Evolutionary conservation across 2,329 filamentous ascomycete species (phyloP), one percentile per base, ranked within the genome.

Genomic region (Clarireedia paspali): DNA sequence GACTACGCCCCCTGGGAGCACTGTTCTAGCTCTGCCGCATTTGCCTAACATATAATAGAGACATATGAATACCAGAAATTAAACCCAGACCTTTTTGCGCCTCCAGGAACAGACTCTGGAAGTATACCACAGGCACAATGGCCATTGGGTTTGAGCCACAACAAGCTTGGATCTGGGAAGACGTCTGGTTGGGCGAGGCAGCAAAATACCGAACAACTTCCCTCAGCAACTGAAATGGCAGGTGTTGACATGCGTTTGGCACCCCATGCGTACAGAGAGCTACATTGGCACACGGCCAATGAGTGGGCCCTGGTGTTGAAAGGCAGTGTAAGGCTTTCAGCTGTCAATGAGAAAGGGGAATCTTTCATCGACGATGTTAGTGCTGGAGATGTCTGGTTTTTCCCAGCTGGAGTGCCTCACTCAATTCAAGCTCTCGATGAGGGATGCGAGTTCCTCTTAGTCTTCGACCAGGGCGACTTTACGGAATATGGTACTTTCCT

Each of bases 401-500:
- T 80, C 67, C 73, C 77, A 1, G 68, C 72, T 0, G 75, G 75
- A 40, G 63, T 79, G 51, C 74, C 80, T 1, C 77, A 75, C 66
- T 78, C 75, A 2, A 74, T 82, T 44, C 81, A 79, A 67, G 81
- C 74, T 0, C 74, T 82, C 12, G 77, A 77, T 4, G 71, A 76
- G 34, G 81, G 81, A 1, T 72, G 70, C 42, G 81, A 84, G 64
- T 84, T 83, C 64, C 71, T 84, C 1, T 72, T 84, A 2, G 75
- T 85, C 49, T 85, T 85, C 60, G 77, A 85, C 67, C 70, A 77
- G 55, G 82, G 81, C 4, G 66, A 68, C 5, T 84, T 84, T 69
- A 78, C 74, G 51, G 82, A 84, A 67, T 79, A 83, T 55, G 74
- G 73, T 47, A 84, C 82, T 0, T 83, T 82, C 70, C 73, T 85